These are phyloP conservation scores for Fusarium sp. DNA, from an alignment of 2,329 filamentous ascomycete species.

Conservation along the genomic window DNA sequence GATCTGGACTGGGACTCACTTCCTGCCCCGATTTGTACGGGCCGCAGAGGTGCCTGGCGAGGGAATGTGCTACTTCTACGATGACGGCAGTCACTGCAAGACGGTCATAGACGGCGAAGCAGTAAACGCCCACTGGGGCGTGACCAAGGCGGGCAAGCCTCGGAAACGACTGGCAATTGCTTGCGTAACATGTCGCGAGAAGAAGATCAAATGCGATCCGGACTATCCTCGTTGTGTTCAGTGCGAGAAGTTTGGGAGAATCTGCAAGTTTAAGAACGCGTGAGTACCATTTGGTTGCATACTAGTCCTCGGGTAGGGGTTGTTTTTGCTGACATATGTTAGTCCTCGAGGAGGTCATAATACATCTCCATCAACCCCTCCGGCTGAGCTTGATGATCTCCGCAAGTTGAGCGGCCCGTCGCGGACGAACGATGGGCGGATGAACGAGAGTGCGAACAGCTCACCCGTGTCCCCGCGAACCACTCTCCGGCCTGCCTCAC, in stretches of 20 bases:
- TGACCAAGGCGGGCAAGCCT: conserved; percentile 94
- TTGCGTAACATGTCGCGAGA: conserved; percentile 94
- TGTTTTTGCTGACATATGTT: conserved; percentile 22
- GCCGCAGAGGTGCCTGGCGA: conserved; percentile 81
- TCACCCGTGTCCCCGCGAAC: conserved; percentile 65
- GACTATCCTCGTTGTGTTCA: conserved; percentile 90
- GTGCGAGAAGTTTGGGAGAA: conserved; percentile 90
- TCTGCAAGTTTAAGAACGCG: conserved; percentile 90
- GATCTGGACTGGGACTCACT: conserved; percentile 79
- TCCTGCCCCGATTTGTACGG: conserved; percentile 76
- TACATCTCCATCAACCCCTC: conserved; percentile 68
- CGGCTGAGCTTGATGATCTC: conserved; percentile 65
- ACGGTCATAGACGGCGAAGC: conserved; percentile 87
- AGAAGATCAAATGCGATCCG: conserved; percentile 98
- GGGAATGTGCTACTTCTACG: conserved; percentile 88
- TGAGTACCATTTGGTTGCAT: conserved; percentile 65
- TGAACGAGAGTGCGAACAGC: conserved; percentile 62
- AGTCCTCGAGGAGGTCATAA: conserved; percentile 73
- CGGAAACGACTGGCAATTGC: conserved; percentile 92
- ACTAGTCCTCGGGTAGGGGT: conserved; percentile 4
- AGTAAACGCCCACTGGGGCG: conserved; percentile 93
- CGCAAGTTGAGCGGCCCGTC: conserved; percentile 55
- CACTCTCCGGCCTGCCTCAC: conserved; percentile 52
- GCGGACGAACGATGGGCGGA: conserved; percentile 55
- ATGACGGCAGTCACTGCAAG: conserved; percentile 87